Conservation (phyloP, 2,329 filamentous ascomycete genomes). For the Rosellinia necatrix region DNA sequence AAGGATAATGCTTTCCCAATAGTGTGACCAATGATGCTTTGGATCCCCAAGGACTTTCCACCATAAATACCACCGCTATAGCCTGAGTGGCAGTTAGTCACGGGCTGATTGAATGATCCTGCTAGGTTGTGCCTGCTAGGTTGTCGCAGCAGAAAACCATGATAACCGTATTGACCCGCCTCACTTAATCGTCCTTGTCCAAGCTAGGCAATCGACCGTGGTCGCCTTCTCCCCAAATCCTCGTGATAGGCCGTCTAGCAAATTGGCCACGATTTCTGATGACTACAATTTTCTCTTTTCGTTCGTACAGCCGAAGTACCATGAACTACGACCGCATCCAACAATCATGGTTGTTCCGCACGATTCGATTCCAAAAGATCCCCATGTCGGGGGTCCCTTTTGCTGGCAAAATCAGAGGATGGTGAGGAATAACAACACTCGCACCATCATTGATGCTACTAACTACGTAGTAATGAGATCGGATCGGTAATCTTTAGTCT, state of each 20-base stretch:
- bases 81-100: neutral
- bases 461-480: too few relatives aligned
- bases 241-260: slow-evolving; percentile 28
- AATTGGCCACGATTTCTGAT: slow-evolving; percentile 37
- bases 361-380: slow-evolving; percentile 17
- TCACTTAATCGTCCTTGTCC: neutral
- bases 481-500: neutral
- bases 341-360: neutral
- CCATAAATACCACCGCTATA: slow-evolving; percentile 8
- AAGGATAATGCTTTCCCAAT: slow-evolving; percentile 2
- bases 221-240: slow-evolving; percentile 23
- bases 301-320: slow-evolving; percentile 9
- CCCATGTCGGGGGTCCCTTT: neutral
- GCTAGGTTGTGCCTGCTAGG: neutral
- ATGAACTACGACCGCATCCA: slow-evolving; percentile 5
- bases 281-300: slow-evolving; percentile 23
- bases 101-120: neutral
- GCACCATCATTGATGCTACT: too few relatives aligned
- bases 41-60: neutral
- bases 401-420: too few relatives aligned
- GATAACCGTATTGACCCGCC: slow-evolving; percentile 2
- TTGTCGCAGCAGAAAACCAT: slow-evolving; percentile 7
- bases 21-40: slow-evolving; percentile 3
- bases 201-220: slow-evolving; percentile 4
- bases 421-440: too few relatives aligned